Evolutionary conservation across 495 filamentous ascomycete genomes (phyloP), one percentile per base, ranked within the genome.

Genomic region (Cercophora newfieldiana): DNA sequence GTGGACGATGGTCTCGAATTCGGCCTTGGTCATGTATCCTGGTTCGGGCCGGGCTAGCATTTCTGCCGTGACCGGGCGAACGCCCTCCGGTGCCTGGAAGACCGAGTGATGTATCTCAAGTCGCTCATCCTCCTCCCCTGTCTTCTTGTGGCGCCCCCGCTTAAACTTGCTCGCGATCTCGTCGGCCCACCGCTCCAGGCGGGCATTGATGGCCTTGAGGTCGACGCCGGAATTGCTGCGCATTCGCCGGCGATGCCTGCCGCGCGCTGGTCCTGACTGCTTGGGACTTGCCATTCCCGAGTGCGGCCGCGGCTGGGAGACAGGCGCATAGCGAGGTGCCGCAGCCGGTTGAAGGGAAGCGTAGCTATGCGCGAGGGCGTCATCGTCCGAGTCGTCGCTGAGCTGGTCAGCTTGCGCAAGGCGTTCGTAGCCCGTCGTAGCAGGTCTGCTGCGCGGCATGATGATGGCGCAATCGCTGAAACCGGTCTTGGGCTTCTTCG

Each of bases 121-220:
- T 56, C 87, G 90, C 75, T 94, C 92, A 29, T 71, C 74, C 68
- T 96, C 93, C 68, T 94, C 90, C 26, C 85, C 80, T 19, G 78
- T 78, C 29, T 90, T 91, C 76, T 90, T 94, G 67, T 89, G 87
- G 48, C 86, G 87, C 64, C 85, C 81, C 70, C 93, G 91, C 80
- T 97, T 98, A 86, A 99, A 98, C 71, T 96, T 96, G 68, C 90
- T 91, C 29, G 96, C 94, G 71, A 99, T 98, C 80, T 99, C 94
- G 68, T 97, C 94, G 48, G 96, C 96, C 95, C 95, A 99, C 69
- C 91, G 83, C 75, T 99, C 95, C 21, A 99, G 82, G 55, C 95
- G 87, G 62, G 95, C 94, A 79, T 99, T 99, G 77, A 99, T 97
- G 66, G 94, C 95, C 77, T 98, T 98, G 71, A 99, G 94, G 75